These are phyloP conservation scores for Chaetothyriales sp. DNA, from an alignment of 2,329 filamentous ascomycete species.

Conservation along the genomic window DNA sequence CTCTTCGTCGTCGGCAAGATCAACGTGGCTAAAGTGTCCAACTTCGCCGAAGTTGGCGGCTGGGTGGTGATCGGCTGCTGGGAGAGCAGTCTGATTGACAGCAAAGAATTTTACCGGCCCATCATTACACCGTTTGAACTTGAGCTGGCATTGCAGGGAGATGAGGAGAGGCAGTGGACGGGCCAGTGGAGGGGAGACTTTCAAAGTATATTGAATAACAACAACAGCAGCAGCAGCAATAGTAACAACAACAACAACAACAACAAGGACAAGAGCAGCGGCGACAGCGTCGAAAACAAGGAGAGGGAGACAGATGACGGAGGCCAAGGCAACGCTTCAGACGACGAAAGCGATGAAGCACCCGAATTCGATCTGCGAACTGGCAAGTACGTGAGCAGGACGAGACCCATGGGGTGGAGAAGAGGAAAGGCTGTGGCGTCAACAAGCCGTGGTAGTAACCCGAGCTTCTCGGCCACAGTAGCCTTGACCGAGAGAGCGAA, in stretches of 20 bases:
- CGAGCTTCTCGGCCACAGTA: slow-evolving; percentile 22
- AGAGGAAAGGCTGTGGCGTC: slow-evolving; percentile 5
- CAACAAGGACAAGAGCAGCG: slow-evolving; percentile 8
- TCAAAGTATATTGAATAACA: slow-evolving; percentile 45
- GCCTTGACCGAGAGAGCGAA: slow-evolving; percentile 48
- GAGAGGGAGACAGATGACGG: slow-evolving; percentile 12
- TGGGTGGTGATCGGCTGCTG: slow-evolving; percentile 98
- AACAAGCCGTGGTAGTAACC: slow-evolving; percentile 4
- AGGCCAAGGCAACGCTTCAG: slow-evolving; percentile 18
- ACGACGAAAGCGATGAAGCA: slow-evolving; percentile 34
- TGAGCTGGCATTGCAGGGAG: slow-evolving; percentile 58
- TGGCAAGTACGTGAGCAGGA: slow-evolving; percentile 65
- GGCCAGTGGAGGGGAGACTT: slow-evolving; percentile 84
- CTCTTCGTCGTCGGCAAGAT: slow-evolving; percentile 93
- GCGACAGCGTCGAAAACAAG: background rate
- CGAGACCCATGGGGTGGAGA: slow-evolving; percentile 32
- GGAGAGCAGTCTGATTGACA: slow-evolving; percentile 88
- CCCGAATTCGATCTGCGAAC: slow-evolving; percentile 90
- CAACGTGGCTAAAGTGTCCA: slow-evolving; percentile 89
- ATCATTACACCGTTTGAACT: slow-evolving; percentile 94
- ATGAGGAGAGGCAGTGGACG: slow-evolving; percentile 69
- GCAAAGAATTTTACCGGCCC: slow-evolving; percentile 74
- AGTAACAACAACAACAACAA: slow-evolving; percentile 17
- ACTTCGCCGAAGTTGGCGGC: slow-evolving; percentile 86
- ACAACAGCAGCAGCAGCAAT: slow-evolving; percentile 4